Conservation (phyloP, 495 filamentous ascomycete genomes). For the Evernia prunastri region DNA sequence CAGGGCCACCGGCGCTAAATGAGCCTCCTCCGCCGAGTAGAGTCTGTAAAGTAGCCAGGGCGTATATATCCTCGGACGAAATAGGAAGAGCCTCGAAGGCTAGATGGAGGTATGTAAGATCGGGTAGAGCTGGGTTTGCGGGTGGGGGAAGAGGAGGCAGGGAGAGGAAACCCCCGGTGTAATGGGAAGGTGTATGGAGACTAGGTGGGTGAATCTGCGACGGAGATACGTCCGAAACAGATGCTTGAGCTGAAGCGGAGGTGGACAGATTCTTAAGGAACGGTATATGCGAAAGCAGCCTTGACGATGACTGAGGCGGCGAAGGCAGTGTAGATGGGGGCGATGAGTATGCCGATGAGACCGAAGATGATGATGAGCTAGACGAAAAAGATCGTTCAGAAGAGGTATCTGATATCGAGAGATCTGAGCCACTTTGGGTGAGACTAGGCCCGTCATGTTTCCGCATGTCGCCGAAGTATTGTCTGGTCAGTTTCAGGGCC, state of each 20-base stretch:
- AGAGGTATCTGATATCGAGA: constrained; percentile 29
- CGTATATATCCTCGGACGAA: constrained; percentile 85
- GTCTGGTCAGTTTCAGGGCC: constrained; percentile 71
- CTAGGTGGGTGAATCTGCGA: constrained; percentile 46
- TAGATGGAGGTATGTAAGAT: constrained; percentile 84
- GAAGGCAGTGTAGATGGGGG: constrained; percentile 41
- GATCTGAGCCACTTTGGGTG: constrained; percentile 45
- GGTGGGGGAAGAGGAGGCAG: constrained; percentile 74
- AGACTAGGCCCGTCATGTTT: constrained; percentile 44
- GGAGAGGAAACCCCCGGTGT: constrained; percentile 87
- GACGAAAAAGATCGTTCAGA: constrained; percentile 19
- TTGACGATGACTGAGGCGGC: constrained; percentile 42
- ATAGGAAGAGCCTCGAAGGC: constrained; percentile 95
- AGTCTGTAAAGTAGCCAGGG: constrained; percentile 91
- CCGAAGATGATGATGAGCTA: constrained; percentile 35
- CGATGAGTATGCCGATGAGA: constrained; percentile 34
- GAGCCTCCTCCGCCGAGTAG: constrained; percentile 93
- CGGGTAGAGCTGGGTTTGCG: constrained; percentile 68
- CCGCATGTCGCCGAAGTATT: constrained; percentile 89
- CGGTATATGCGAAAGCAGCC: constrained; percentile 77
- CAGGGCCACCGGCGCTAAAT: constrained; percentile 94
- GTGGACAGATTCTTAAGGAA: constrained; percentile 86
- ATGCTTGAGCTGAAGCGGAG: constrained; percentile 54
- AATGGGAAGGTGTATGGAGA: constrained; percentile 63
- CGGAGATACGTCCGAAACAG: constrained; percentile 44